Percentiles rank a stretch among this genome's conserved stretches.
These are phyloP conservation scores for Russula griseocarnosa DNA, from an alignment of 768 basidiomycete species.

Conservation along the genomic window DNA sequence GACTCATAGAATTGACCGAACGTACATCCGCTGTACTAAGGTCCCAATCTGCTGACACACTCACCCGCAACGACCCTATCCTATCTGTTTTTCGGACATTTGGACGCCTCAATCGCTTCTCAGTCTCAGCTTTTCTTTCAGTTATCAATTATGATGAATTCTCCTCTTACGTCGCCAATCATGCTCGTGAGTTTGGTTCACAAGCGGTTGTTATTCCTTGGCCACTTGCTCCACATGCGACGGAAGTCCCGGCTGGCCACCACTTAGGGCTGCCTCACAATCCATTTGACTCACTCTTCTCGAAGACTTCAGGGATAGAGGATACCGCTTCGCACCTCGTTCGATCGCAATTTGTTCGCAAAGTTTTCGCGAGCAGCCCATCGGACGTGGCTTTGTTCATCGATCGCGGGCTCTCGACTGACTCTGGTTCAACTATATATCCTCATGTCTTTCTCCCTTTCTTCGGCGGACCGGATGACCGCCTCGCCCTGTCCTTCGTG, in stretches of 20 bases:
- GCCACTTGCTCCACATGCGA: conserved; percentile 43
- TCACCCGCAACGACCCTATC: conserved; percentile 68
- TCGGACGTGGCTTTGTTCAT: conserved; percentile 83
- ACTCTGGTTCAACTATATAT: conserved; percentile 31
- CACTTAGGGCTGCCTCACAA: conserved; percentile 36
- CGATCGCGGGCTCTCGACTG: conserved; percentile 55
- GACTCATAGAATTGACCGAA: conserved; percentile 84
- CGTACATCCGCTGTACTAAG: conserved; percentile 85
- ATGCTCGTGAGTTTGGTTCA: conserved; percentile 51
- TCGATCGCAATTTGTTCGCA: conserved; percentile 82
- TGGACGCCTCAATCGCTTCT: conserved; percentile 61
- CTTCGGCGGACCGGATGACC: conserved; percentile 93
- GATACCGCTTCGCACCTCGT: conserved; percentile 51
- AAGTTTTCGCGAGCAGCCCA: conserved; percentile 67
- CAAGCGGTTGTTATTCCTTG: conserved; percentile 86
- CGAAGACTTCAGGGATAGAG: conserved; percentile 45
- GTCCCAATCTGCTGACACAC: conserved; percentile 66
- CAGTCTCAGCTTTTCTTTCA: conserved; percentile 63
- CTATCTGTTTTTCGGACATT: conserved; percentile 75
- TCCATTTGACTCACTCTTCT: conserved; percentile 80
- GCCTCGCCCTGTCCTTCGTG: conserved; percentile 75
- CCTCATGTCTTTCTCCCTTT: conserved; percentile 83
- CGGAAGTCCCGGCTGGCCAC: conserved; percentile 30
- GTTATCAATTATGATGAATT: conserved; percentile 77
- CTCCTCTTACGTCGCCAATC: conserved; percentile 57